Evolutionary conservation across 306 rosid species (phyloP).

Genomic region (Rubus idaeus): DNA sequence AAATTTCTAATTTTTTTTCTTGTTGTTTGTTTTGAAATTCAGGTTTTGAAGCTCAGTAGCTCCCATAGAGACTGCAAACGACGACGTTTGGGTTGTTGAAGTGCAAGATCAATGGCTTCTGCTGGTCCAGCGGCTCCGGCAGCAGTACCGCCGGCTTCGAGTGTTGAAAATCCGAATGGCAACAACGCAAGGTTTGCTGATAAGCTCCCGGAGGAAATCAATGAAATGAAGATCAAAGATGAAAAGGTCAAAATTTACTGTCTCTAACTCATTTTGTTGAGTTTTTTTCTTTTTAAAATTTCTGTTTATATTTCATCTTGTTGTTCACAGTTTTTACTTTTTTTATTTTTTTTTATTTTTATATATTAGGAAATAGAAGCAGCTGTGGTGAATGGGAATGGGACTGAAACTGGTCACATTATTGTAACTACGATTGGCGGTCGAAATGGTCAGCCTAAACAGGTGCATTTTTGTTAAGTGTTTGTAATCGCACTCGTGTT

Average conservation of each 20-base stretch:
- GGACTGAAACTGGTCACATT: slow-evolving; percentile 73
- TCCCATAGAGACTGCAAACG: neutral
- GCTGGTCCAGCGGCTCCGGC: slow-evolving; percentile 12
- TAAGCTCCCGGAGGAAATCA: slow-evolving; percentile 54
- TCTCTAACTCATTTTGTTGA: neutral
- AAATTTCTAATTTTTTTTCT: neutral
- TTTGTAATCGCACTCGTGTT: neutral
- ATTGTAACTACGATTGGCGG: slow-evolving; percentile 70
- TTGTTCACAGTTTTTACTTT: neutral
- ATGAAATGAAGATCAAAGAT: slow-evolving; percentile 68
- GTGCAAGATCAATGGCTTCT: slow-evolving; percentile 42
- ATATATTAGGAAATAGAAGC: slow-evolving; percentile 51
- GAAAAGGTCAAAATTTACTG: slow-evolving; percentile 40
- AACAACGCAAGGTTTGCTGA: slow-evolving; percentile 33
- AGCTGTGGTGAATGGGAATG: slow-evolving; percentile 62
- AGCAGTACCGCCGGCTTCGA: slow-evolving; percentile 10
- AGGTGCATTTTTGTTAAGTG: slow-evolving; percentile 33
- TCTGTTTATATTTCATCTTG: neutral
- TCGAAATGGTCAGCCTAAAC: slow-evolving; percentile 67
- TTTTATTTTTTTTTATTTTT: neutral
- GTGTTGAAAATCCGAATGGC: slow-evolving; percentile 35
- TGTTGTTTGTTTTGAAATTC: neutral
- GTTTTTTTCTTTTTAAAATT: neutral
- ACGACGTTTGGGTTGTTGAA: slow-evolving; percentile 2
- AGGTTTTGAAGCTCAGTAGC: neutral